Conservation (phyloP, 164 flowering plant genomes). For the Akebia trifoliata region DNA sequence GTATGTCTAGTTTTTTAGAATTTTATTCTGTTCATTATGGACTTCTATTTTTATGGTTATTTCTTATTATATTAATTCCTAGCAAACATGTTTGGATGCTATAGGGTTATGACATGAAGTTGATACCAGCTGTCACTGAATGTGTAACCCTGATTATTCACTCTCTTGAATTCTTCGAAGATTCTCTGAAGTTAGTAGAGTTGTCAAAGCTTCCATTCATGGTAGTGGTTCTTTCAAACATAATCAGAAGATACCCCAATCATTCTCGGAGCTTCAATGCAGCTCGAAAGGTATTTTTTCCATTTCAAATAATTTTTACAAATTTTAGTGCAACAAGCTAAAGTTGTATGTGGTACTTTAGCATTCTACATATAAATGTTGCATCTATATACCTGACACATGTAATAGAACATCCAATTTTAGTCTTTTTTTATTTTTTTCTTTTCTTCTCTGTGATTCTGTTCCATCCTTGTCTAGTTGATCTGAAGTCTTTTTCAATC, state of each 20-base stretch:
- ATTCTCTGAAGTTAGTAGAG: conserved; percentile 10
- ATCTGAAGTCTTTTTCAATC: not conserved
- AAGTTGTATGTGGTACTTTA: no score
- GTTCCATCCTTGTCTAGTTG: not conserved
- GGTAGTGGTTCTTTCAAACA: conserved; percentile 6
- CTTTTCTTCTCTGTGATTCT: not conserved
- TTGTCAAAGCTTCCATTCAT: conserved; percentile 8
- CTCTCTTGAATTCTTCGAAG: conserved; percentile 13
- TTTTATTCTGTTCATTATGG: no score
- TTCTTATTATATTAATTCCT: no score
- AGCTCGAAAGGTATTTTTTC: conserved; percentile 4
- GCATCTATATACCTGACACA: no score
- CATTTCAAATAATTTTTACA: not conserved
- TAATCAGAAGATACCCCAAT: conserved; percentile 7
- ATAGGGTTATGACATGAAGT: conserved; percentile 12
- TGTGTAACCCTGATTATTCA: conserved; percentile 8
- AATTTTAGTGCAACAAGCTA: no score
- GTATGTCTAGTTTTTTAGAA: not conserved
- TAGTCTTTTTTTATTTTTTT: no score
- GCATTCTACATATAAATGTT: no score
- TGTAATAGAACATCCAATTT: no score
- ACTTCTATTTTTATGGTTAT: no score
- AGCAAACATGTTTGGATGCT: not conserved
- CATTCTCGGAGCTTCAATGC: conserved; percentile 12
- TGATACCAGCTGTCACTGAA: conserved; percentile 7